Evolutionary conservation across 108 stramenopile genomes (phyloP).

Genomic region (Asterionellopsis glacialis): DNA sequence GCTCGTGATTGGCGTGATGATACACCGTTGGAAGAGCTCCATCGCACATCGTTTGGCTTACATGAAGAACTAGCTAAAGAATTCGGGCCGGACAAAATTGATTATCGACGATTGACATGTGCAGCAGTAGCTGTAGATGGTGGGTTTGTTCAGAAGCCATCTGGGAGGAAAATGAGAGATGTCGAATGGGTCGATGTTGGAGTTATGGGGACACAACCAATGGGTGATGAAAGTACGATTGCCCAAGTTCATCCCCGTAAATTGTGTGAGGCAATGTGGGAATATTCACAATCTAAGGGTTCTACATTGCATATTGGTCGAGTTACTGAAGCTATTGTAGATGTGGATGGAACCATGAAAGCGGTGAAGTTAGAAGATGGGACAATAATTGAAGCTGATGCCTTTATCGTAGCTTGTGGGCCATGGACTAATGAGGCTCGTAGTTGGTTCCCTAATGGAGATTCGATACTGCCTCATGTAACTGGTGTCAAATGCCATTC

Average conservation of each 20-base stretch:
- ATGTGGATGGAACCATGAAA: conserved; percentile 13
- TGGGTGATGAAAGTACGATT: conserved; percentile 46
- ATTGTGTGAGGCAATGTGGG: conserved; percentile 41
- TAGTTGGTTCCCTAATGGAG: conserved; percentile 29
- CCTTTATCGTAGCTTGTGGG: conserved; percentile 46
- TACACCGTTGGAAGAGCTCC: conserved; percentile 37
- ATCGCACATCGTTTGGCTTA: conserved; percentile 55
- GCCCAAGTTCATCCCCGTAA: conserved; percentile 70
- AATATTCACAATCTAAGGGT: conserved; percentile 24
- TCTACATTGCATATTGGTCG: conserved; percentile 32
- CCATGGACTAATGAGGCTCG: conserved; percentile 48
- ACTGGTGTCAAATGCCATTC: conserved; percentile 53
- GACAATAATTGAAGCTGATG: conserved; percentile 34
- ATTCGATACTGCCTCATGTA: conserved; percentile 22
- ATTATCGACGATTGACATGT: conserved; percentile 57
- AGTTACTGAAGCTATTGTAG: conserved; percentile 22
- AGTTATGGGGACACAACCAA: conserved; percentile 22
- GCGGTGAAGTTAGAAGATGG: conserved; percentile 47
- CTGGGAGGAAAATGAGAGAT: conserved; percentile 29
- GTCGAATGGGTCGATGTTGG: conserved; percentile 51
- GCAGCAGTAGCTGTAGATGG: conserved; percentile 33
- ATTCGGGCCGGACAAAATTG: conserved; percentile 27
- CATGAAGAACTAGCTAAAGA: conserved; percentile 60
- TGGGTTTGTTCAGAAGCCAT: conserved; percentile 14
- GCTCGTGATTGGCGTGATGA: conserved; percentile 66